Evolutionary conservation across 1,284 basidiomycete species (phyloP), one percentile per base, ranked within the genome.

Genomic region (Ganoderma meredithae): DNA sequence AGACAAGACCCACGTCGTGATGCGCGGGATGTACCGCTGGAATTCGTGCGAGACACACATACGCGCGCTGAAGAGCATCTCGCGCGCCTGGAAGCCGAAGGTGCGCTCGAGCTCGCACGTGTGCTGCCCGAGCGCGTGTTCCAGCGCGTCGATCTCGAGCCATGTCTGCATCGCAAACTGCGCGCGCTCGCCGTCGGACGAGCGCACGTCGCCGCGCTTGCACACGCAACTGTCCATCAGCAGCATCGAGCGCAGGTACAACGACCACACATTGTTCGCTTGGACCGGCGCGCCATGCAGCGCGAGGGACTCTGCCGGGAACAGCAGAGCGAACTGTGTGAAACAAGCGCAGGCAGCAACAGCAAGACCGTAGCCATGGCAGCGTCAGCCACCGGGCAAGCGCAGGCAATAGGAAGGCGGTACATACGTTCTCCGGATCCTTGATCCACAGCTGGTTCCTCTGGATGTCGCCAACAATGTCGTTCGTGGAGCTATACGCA

Each of bases 41-140:
- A 91, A 93, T 72, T 91, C 90, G 69, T 90, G 85, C 9, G 88
- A 88, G 49, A 94, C 87, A 69, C 84, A 87, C 87, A 90, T 90
- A 44, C 91, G 84, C 44, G 86, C 88, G 73, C 91, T 93, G 82
- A 92, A 92, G 31, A 92, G 80, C 74, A 86, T 90, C 74, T 93
- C 91, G 60, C 90, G 82, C 55, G 88, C 90, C 67, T 89, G 86
- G 72, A 85, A 92, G 41, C 92, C 81, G 68, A 86, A 90, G 3
- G 88, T 82, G 66, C 85, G 81, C 77, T 92, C 91, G 49, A 90
- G 81, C n/a, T 80, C 80, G 76, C 91, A 93, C 1, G 85, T 86
- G 74, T 93, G 91, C 44, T 78, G 79, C 72, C 90, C 84, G 60
- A 93, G 77, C n/a, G 86, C 85, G 43, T 81, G 77, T 73, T 92